These are phyloP conservation scores for Rhodosporidiobolus sp. DNA, from an alignment of 768 basidiomycete species.

Conservation along the genomic window DNA sequence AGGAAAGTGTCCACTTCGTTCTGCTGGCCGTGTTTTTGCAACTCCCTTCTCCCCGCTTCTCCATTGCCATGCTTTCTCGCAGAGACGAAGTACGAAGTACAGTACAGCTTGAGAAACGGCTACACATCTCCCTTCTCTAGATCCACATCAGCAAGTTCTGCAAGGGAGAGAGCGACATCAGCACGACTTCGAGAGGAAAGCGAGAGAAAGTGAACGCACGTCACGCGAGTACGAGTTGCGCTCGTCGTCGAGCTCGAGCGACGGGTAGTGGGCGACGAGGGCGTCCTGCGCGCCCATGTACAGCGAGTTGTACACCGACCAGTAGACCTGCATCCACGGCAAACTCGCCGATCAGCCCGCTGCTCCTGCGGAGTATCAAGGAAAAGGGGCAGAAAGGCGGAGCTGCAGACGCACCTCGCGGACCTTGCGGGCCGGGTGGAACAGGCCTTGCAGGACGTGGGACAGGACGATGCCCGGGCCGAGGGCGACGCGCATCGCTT, in stretches of 20 bases:
- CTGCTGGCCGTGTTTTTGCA: too few relatives aligned
- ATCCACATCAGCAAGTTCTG: conserved; percentile 19
- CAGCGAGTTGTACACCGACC: conserved; percentile 91
- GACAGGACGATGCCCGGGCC: conserved; percentile 89
- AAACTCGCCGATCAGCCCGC: background rate
- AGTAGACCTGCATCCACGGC: conserved; percentile 62
- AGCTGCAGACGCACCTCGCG: conserved; percentile 66
- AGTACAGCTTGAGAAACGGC: background rate
- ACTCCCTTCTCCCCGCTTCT: too few relatives aligned
- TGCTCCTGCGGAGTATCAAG: too few relatives aligned
- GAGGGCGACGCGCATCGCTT: conserved; percentile 92
- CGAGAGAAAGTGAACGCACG: conserved; percentile 47
- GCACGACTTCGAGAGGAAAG: background rate
- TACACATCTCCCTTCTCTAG: background rate
- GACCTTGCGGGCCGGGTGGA: conserved; percentile 95
- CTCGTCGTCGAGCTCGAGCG: conserved; percentile 81
- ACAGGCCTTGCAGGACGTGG: conserved; percentile 89
- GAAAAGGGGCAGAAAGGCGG: background rate
- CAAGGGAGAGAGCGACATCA: background rate
- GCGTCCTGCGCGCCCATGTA: conserved; percentile 80
- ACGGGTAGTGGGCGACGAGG: conserved; percentile 88
- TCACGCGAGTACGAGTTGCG: conserved; percentile 85
- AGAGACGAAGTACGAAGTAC: too few relatives aligned
- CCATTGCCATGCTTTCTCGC: too few relatives aligned
- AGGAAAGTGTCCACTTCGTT: background rate